Base-by-base conservation (phyloP, 2,329 filamentous ascomycete genomes). In the Stemphylium lycopersici region DNA sequence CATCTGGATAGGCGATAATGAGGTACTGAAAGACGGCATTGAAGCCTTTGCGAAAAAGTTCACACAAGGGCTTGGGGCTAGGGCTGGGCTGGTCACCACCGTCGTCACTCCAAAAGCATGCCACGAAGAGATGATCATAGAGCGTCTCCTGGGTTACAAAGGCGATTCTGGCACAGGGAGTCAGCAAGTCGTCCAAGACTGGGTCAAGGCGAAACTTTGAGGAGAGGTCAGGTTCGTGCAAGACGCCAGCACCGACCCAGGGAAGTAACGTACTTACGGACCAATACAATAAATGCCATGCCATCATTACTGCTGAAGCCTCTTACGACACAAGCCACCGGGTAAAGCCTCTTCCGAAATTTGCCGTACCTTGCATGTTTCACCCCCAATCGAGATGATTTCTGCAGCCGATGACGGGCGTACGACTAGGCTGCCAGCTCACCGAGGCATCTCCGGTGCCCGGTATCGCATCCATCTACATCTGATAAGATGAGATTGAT, bases 21-120 rank as follows among this genome's bases (percentile, higher is more conserved):
- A 88, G 71, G 74, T 86, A 12, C 57, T 87, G 22, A 70, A 84
- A 31, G 84, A 86, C 59, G 77, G 80, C 12, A 85, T 88, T 44
- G 65, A 77, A 43, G 77, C 79, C 16, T 80, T 86, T 58, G 76
- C 75, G 18, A 67, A 71, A 41, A 81, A 77, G 51, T 74, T 86
- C 22, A 76, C 77, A 59, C 71, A 75, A 29, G 76, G 76, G 4
- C 74, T 74, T 57, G 64, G 70, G 2, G 55, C 57, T 2, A 62
- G 59, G 12, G 70, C 68, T 12, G 70, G 71, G 6, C 62, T 63
- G 16, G 71, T 72, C 5, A 70, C 67, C 22, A 61, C 72, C 0
- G 68, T 79, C 0, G 61, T 78, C 6, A 74, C 76, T 22, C 65
- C 69, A 4, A 70, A 70, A 10, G 76, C 70, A 1, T 67, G 68